Evolutionary conservation across 805 yeast species (phyloP).

Genomic region (Cyberlindnera meyerae): DNA sequence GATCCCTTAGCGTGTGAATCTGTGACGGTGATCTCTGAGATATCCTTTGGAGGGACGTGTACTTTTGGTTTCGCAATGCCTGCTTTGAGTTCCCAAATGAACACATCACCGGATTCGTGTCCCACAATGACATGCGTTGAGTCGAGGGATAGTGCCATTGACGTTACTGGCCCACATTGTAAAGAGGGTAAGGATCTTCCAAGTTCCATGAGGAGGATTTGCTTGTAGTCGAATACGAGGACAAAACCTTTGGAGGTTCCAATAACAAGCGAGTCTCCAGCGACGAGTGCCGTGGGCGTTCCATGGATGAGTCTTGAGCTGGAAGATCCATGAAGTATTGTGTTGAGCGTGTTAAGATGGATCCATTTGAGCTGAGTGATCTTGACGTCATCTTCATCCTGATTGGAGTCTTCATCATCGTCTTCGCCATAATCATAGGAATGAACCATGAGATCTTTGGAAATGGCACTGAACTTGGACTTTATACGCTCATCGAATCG

Average conservation of each 20-base stretch:
- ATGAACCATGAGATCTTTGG: slow-evolving; percentile 1
- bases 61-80: slow-evolving; percentile 27
- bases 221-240: slow-evolving; percentile 65
- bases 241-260: slow-evolving; percentile 71
- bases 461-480: slow-evolving; percentile 15
- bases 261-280: slow-evolving; percentile 46
- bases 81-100: slow-evolving; percentile 58
- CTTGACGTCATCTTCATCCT: slow-evolving; percentile 5
- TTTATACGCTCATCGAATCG: slow-evolving; percentile 21
- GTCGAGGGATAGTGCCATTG: slow-evolving; percentile 60
- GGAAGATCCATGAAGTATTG: slow-evolving; percentile 29
- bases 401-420: background rate
- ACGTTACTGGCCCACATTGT: slow-evolving; percentile 45
- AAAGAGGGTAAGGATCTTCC: slow-evolving; percentile 27
- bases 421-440: background rate
- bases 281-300: slow-evolving; percentile 40
- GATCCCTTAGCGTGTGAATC: slow-evolving; percentile 29
- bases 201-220: slow-evolving; percentile 45
- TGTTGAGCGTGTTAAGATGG: slow-evolving; percentile 36
- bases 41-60: slow-evolving; percentile 16
- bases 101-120: slow-evolving; percentile 55
- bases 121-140: slow-evolving; percentile 69
- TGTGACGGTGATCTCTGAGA: slow-evolving; percentile 20
- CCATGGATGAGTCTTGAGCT: slow-evolving; percentile 40
- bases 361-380: slow-evolving; percentile 31